A percentile compares a stretch with the other conserved stretches of the same genome.
Conservation (phyloP, 2,329 filamentous ascomycete genomes). For the Fusarium stilboides region DNA sequence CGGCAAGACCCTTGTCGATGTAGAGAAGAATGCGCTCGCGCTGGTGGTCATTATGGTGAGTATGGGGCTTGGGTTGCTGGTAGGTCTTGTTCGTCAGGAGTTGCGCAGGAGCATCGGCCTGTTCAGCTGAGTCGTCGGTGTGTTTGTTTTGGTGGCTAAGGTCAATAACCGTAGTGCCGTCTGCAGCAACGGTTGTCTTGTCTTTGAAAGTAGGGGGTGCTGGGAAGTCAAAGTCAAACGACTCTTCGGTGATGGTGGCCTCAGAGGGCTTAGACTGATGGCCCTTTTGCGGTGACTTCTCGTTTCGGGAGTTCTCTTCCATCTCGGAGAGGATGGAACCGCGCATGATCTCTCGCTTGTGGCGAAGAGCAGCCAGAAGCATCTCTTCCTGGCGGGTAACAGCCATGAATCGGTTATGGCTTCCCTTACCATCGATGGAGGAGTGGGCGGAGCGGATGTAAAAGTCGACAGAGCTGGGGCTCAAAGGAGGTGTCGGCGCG, state of each 20-base stretch:
- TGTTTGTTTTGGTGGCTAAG: slow-evolving; percentile 34
- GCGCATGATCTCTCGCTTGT: slow-evolving; percentile 70
- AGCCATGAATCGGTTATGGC: slow-evolving; percentile 66
- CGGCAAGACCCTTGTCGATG: slow-evolving; percentile 49
- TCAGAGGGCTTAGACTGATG: slow-evolving; percentile 52
- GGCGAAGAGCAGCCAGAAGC: slow-evolving; percentile 69
- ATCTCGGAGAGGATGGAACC: slow-evolving; percentile 62
- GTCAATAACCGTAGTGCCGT: slow-evolving; percentile 48
- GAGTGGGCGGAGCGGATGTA: slow-evolving; percentile 59
- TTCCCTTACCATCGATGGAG: slow-evolving; percentile 53
- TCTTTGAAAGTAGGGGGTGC: slow-evolving; percentile 52
- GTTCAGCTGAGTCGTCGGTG: background rate
- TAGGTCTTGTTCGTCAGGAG: slow-evolving; percentile 32
- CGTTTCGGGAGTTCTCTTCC: slow-evolving; percentile 52
- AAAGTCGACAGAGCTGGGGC: slow-evolving; percentile 67
- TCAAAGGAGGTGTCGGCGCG: slow-evolving; percentile 66
- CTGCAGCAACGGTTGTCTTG: slow-evolving; percentile 44
- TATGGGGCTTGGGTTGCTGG: slow-evolving; percentile 19
- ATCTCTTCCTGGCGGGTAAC: slow-evolving; percentile 72
- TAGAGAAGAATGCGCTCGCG: slow-evolving; percentile 51
- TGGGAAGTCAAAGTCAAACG: slow-evolving; percentile 56
- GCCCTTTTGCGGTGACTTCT: slow-evolving; percentile 34
- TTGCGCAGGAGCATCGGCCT: slow-evolving; percentile 5
- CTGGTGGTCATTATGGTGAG: slow-evolving; percentile 30
- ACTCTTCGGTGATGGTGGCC: slow-evolving; percentile 51